Conservation (phyloP, 1,284 basidiomycete genomes). For the Irpex lacteus region DNA sequence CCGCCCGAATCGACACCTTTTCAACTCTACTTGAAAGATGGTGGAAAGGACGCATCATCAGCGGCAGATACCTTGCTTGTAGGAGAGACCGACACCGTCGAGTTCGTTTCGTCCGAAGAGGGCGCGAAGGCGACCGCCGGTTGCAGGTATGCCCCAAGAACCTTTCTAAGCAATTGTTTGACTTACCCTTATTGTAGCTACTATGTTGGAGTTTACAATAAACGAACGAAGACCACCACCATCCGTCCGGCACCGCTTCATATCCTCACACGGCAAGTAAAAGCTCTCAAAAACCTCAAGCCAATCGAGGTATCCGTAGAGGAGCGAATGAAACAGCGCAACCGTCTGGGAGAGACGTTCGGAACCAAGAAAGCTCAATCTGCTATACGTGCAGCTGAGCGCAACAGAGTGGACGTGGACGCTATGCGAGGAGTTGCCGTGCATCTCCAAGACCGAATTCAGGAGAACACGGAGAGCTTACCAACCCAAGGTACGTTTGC, state of each 20-base stretch:
- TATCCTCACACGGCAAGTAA: constrained; percentile 76
- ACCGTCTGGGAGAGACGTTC: constrained; percentile 85
- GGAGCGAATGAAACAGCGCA: constrained; percentile 64
- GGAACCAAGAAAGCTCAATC: constrained; percentile 92
- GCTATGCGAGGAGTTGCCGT: constrained; percentile 82
- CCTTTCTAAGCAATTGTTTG: background rate
- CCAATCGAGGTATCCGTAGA: constrained; percentile 46
- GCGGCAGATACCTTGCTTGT: constrained; percentile 56
- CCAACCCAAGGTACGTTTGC: constrained; percentile 57
- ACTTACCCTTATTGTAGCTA: constrained; percentile 41
- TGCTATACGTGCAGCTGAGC: constrained; percentile 78
- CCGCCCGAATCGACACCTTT: constrained; percentile 18
- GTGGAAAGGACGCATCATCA: constrained; percentile 41
- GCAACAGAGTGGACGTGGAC: constrained; percentile 83
- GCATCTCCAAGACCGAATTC: constrained; percentile 80
- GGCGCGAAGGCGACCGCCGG: constrained; percentile 47
- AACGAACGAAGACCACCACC: constrained; percentile 63
- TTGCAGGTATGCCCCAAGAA: constrained; percentile 49
- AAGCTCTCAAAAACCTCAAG: constrained; percentile 73
- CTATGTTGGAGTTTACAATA: constrained; percentile 69
- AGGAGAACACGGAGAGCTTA: constrained; percentile 62
- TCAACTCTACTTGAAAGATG: constrained; percentile 17
- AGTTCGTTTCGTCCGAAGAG: constrained; percentile 52
- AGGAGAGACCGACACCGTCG: constrained; percentile 68
- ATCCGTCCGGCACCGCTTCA: constrained; percentile 74